Evolutionary conservation across 2,329 filamentous ascomycete species (phyloP).

Genomic region (Claviceps paspali): DNA sequence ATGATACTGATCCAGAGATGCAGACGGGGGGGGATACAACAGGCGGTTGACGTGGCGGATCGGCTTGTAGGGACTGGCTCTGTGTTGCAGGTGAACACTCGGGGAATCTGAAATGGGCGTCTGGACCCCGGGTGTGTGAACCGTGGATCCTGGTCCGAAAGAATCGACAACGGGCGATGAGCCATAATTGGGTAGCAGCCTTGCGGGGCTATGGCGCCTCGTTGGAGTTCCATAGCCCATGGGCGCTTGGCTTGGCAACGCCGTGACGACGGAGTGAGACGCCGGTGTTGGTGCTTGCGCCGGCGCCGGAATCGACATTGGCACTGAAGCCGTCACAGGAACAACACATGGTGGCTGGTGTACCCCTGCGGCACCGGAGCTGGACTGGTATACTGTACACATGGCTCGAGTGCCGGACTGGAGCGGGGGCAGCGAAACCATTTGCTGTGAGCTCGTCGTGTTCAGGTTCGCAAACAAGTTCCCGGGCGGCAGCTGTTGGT

Average conservation of each 20-base stretch:
- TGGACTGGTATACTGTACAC: conserved; percentile 56
- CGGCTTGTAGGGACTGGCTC: conserved; percentile 84
- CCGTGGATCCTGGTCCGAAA: conserved; percentile 35
- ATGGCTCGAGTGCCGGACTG: conserved; percentile 53
- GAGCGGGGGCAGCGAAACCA: conserved; percentile 47
- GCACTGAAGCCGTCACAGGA: conserved; percentile 11
- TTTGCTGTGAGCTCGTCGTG: conserved; percentile 12
- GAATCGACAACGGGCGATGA: conserved; percentile 58
- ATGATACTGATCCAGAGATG: conserved; percentile 61
- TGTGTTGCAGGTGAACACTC: conserved; percentile 71
- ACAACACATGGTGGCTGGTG: conserved; percentile 20
- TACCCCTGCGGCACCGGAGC: conserved; percentile 22
- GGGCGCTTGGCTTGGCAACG: conserved; percentile 13
- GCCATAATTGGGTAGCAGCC: conserved; percentile 23
- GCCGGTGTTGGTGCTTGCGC: conserved; percentile 4
- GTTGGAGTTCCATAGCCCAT: conserved; percentile 33
- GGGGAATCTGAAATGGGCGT: conserved; percentile 68
- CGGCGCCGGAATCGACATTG: conserved; percentile 9
- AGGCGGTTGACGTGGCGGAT: conserved; percentile 80
- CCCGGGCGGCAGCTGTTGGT: conserved; percentile 20
- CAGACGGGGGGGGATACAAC: conserved; percentile 72
- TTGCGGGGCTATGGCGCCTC: conserved; percentile 37
- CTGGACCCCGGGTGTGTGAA: conserved; percentile 41
- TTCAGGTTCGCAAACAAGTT: conserved; percentile 27
- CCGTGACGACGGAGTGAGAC: conserved; percentile 10